phyloP scores from a whole-genome alignment of 257 asterid species.

The Henckelia pumila region DNA sequence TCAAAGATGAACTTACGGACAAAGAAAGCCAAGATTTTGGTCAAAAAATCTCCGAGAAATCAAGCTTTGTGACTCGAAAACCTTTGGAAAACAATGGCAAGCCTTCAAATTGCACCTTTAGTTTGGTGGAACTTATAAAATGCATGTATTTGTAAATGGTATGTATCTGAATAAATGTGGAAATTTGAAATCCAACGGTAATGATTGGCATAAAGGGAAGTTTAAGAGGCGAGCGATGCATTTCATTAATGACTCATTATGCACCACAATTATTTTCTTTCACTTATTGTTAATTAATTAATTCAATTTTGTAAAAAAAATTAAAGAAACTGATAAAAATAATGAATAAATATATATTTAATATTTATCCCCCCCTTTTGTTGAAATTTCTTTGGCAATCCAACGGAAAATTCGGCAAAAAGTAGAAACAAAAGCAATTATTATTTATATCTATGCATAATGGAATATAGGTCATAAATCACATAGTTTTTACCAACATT shows the following conservation, averaged over 20 bases:
- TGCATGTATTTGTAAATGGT: neutral
- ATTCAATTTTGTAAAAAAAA: too few relatives aligned
- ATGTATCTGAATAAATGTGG: slow-evolving; percentile 3
- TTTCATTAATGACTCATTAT: slow-evolving; percentile 29
- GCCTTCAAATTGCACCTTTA: neutral
- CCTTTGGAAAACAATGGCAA: slow-evolving; percentile 8
- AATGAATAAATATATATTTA: too few relatives aligned
- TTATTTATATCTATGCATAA: too few relatives aligned
- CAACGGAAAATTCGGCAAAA: too few relatives aligned
- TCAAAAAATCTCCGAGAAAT: slow-evolving; percentile 2
- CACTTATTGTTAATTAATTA: neutral
- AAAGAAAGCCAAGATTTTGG: neutral
- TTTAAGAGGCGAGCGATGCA: slow-evolving; percentile 15
- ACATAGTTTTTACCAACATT: too few relatives aligned
- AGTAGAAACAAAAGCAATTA: too few relatives aligned
- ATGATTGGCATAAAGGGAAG: slow-evolving; percentile 5
- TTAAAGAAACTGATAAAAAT: too few relatives aligned
- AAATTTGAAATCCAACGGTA: slow-evolving; percentile 39
- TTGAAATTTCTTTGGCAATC: too few relatives aligned
- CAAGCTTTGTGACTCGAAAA: slow-evolving; percentile 11
- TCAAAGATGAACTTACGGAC: slow-evolving; percentile 22
- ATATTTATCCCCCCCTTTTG: too few relatives aligned
- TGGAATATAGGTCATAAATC: too few relatives aligned
- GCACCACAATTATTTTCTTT: neutral
- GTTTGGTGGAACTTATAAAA: neutral